A percentile compares a stretch with the other conserved stretches of the same genome.
phyloP scores from a whole-genome alignment of 2,329 filamentous ascomycete genomes.

The Albifimbria verrucaria region DNA sequence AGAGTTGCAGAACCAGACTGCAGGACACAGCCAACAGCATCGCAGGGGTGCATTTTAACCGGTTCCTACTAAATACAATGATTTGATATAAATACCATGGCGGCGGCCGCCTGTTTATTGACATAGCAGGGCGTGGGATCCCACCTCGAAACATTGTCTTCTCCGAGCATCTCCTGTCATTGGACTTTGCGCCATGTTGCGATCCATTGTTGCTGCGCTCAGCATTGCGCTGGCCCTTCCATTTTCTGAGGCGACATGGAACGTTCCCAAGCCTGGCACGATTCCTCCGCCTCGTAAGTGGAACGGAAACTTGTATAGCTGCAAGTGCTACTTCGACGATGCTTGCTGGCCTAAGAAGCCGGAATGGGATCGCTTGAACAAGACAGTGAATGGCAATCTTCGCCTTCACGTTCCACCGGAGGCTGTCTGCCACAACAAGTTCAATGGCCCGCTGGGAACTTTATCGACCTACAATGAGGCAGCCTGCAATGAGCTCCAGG shows the following conservation, averaged over 20 bases:
- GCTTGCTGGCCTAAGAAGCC: constrained; percentile 25
- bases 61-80: neutral
- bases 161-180: neutral
- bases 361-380: constrained; percentile 28
- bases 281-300: constrained; percentile 7
- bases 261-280: neutral
- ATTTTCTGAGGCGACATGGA: neutral
- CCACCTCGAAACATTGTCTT: neutral
- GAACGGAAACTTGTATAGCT: constrained; percentile 24
- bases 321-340: constrained; percentile 28
- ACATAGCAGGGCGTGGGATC: neutral
- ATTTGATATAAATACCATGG: too few species aligned
- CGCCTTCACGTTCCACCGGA: constrained; percentile 24
- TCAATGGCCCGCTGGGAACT: constrained; percentile 32
- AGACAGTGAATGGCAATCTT: constrained; percentile 32
- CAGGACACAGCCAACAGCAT: neutral
- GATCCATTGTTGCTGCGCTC: neutral
- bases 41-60: neutral
- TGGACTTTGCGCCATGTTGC: neutral
- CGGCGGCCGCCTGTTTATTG: neutral
- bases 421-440: constrained; percentile 32
- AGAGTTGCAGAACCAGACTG: neutral
- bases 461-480: constrained; percentile 32
- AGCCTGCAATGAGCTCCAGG: constrained; percentile 26
- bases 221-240: neutral